Evolutionary conservation across 2,329 filamentous ascomycete genomes (phyloP).

Genomic region (Nemania sp.): DNA sequence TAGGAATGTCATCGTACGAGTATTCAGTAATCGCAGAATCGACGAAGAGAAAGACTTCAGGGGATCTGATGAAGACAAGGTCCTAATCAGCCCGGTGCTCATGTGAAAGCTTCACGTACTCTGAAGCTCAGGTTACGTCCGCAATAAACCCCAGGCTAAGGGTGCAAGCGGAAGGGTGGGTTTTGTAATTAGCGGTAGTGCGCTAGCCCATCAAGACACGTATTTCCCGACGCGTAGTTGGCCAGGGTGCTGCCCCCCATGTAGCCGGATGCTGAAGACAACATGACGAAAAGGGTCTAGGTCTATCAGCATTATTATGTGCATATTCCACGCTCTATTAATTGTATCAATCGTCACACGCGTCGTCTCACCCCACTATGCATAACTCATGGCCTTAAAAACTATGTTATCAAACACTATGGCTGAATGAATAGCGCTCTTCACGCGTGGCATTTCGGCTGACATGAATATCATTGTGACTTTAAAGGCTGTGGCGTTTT

Average conservation of each 20-base stretch:
- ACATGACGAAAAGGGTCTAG: conserved; percentile 30
- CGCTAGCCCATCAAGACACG: neutral
- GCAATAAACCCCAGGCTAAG: conserved; percentile 1
- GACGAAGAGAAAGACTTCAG: neutral
- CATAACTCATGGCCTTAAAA: conserved; percentile 20
- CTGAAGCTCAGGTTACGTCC: neutral
- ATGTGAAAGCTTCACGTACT: neutral
- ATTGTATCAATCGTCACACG: conserved; percentile 23
- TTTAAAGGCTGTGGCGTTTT: neutral
- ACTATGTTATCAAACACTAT: conserved; percentile 31
- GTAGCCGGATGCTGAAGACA: conserved; percentile 20
- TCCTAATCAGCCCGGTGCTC: conserved; percentile 5
- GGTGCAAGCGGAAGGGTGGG: neutral
- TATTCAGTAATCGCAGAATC: neutral
- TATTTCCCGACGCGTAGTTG: conserved; percentile 1
- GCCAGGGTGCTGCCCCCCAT: neutral
- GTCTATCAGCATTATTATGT: conserved; percentile 11
- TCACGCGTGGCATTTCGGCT: neutral
- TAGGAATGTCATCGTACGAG: neutral
- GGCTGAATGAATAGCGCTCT: conserved; percentile 5
- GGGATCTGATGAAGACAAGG: neutral
- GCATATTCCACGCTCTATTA: conserved; percentile 21
- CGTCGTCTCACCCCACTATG: conserved; percentile 7
- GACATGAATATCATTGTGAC: neutral
- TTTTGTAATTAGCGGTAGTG: neutral